Conservation (phyloP, 495 filamentous ascomycete species). For the Neurospora sp. region DNA sequence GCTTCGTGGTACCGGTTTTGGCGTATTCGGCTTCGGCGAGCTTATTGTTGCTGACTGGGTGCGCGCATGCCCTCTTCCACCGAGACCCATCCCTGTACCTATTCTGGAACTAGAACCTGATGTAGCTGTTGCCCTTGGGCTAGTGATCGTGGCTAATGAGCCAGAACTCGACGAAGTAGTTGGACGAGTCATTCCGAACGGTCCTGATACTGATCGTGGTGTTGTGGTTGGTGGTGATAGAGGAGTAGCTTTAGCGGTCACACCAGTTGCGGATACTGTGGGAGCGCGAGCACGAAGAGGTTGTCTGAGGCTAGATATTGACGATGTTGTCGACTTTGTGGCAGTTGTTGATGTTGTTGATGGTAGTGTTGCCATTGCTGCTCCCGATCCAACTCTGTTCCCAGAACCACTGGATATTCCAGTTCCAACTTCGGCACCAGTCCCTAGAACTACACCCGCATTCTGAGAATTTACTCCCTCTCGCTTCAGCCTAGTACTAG, state of each 20-base stretch:
- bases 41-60: neutral
- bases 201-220: neutral
- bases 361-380: neutral
- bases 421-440: neutral
- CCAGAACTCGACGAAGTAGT: neutral
- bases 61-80: neutral
- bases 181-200: neutral
- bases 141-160: neutral
- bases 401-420: neutral
- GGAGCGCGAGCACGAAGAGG: neutral
- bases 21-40: neutral
- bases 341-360: neutral
- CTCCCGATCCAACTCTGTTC: neutral
- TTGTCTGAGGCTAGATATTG: neutral
- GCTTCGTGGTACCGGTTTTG: neutral
- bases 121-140: neutral
- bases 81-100: neutral
- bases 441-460: neutral
- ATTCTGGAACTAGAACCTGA: neutral
- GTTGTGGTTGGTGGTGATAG: neutral
- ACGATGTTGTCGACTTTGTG: neutral
- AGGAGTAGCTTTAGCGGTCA: neutral
- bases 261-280: neutral
- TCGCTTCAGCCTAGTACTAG: neutral
- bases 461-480: neutral